phyloP scores from a whole-genome alignment of 208 protist genomes.

The Crithidia expoeki region DNA sequence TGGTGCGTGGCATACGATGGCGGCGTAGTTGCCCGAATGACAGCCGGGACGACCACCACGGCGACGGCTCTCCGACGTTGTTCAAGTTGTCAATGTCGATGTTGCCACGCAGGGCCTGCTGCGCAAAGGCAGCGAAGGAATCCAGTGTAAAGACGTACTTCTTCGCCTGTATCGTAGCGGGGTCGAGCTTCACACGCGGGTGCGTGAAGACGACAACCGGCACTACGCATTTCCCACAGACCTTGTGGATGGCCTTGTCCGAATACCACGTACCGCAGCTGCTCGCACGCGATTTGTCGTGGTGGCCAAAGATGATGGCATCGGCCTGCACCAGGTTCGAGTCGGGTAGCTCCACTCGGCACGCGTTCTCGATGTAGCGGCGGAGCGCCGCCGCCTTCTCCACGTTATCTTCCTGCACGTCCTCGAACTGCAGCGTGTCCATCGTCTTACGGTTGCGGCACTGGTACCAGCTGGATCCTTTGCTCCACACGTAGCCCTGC shows the following conservation, averaged over 20 bases:
- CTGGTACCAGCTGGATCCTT: slow-evolving; percentile 86
- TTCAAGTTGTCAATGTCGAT: slow-evolving; percentile 40
- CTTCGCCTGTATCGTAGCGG: slow-evolving; percentile 64
- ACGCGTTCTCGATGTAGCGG: slow-evolving; percentile 84
- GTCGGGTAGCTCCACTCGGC: slow-evolving; percentile 72
- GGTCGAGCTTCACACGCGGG: slow-evolving; percentile 68
- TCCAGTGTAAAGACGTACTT: slow-evolving; percentile 77
- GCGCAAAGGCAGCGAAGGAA: slow-evolving; percentile 64
- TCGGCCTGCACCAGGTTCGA: slow-evolving; percentile 22
- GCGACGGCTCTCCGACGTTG: slow-evolving; percentile 13
- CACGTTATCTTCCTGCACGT: slow-evolving; percentile 83
- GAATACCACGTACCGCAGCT: slow-evolving; percentile 78
- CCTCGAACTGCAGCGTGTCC: slow-evolving; percentile 83
- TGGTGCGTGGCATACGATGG: not conserved
- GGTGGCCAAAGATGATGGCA: slow-evolving; percentile 2
- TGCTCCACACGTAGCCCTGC: slow-evolving; percentile 89
- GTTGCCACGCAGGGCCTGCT: slow-evolving; percentile 40
- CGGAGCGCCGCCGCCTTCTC: slow-evolving; percentile 84
- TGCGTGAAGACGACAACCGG: slow-evolving; percentile 90
- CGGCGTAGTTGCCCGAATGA: not conserved
- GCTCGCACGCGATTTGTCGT: not conserved
- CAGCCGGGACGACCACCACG: slow-evolving; percentile 19
- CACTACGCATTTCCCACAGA: slow-evolving; percentile 69
- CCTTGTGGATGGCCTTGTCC: slow-evolving; percentile 70
- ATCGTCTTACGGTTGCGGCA: slow-evolving; percentile 35